These are phyloP conservation scores for Leishmania mexicana DNA, from an alignment of 208 protist species.

Conservation along the genomic window DNA sequence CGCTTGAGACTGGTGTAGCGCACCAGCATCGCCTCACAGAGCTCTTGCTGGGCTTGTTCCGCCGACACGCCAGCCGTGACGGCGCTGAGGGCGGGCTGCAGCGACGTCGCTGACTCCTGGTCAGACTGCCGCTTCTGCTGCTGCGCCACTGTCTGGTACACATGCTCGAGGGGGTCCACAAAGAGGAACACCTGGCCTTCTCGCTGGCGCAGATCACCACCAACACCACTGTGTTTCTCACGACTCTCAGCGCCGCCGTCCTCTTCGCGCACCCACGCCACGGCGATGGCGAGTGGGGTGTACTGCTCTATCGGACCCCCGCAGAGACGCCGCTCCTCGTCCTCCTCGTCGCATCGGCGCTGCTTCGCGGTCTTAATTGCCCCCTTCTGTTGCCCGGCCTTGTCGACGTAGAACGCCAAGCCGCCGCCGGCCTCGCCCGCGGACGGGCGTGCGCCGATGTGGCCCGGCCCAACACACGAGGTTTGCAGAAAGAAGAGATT, in stretches of 20 bases:
- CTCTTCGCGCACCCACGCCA: slow-evolving; percentile 60
- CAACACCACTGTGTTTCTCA: not conserved
- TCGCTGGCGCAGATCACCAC: not conserved
- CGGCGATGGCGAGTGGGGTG: slow-evolving; percentile 68
- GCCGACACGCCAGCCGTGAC: slow-evolving; percentile 17
- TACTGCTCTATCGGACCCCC: slow-evolving; percentile 56
- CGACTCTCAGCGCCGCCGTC: slow-evolving; percentile 8
- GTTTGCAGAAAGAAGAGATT: slow-evolving; percentile 70
- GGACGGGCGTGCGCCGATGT: slow-evolving; percentile 31
- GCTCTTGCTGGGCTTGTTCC: slow-evolving; percentile 44
- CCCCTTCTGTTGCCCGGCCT: slow-evolving; percentile 37
- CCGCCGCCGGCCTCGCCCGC: slow-evolving; percentile 18
- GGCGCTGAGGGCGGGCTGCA: not conserved
- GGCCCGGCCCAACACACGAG: slow-evolving; percentile 57
- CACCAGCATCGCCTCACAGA: slow-evolving; percentile 54
- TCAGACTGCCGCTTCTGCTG: slow-evolving; percentile 27
- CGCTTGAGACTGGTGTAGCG: slow-evolving; percentile 44
- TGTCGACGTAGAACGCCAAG: slow-evolving; percentile 78
- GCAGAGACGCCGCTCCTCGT: slow-evolving; percentile 34
- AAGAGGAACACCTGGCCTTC: slow-evolving; percentile 74
- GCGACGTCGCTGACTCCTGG: slow-evolving; percentile 19
- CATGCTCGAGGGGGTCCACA: slow-evolving; percentile 63
- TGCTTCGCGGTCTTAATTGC: slow-evolving; percentile 24
- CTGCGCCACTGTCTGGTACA: slow-evolving; percentile 35
- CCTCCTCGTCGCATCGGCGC: slow-evolving; percentile 30